Evolutionary conservation across 345 rosid genomes (phyloP).

Genomic region (Toxicodendron radicans): DNA sequence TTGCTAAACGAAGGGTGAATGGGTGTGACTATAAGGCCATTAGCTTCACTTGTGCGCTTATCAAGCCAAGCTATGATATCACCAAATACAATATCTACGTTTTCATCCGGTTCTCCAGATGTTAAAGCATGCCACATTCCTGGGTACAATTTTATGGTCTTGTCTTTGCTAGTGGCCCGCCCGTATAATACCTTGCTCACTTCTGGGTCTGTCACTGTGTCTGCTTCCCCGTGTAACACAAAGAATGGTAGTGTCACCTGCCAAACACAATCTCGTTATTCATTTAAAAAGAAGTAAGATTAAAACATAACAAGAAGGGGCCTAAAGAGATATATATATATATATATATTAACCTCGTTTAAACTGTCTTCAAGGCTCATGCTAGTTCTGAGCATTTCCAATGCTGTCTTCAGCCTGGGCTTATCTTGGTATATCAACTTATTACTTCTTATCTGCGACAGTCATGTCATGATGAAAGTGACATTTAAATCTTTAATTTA

Average conservation of each 20-base stretch:
- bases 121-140: slow-evolving; percentile 98
- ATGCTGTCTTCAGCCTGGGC: slow-evolving; percentile 90
- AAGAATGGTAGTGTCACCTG: slow-evolving; percentile 82
- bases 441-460: slow-evolving; percentile 70
- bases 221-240: slow-evolving; percentile 93
- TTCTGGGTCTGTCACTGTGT: slow-evolving; percentile 92
- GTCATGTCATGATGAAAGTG: slow-evolving; percentile 2
- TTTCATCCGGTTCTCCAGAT: slow-evolving; percentile 78
- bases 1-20: slow-evolving; percentile 6
- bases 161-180: slow-evolving; percentile 71
- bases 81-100: slow-evolving; percentile 65
- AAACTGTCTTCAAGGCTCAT: slow-evolving; percentile 72
- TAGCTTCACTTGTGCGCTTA: slow-evolving; percentile 33
- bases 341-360: slow-evolving; percentile 45
- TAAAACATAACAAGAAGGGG: no score
- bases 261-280: not conserved
- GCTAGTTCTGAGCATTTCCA: slow-evolving; percentile 93
- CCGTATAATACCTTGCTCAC: slow-evolving; percentile 82
- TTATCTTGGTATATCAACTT: slow-evolving; percentile 94
- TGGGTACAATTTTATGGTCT: slow-evolving; percentile 75
- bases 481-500: not conserved
- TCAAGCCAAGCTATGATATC: slow-evolving; percentile 81
- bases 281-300: no score
- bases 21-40: slow-evolving; percentile 30
- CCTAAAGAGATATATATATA: no score